phyloP scores from a whole-genome alignment of 1,284 basidiomycete genomes.

The Pyrrhoderma lamaoense region DNA sequence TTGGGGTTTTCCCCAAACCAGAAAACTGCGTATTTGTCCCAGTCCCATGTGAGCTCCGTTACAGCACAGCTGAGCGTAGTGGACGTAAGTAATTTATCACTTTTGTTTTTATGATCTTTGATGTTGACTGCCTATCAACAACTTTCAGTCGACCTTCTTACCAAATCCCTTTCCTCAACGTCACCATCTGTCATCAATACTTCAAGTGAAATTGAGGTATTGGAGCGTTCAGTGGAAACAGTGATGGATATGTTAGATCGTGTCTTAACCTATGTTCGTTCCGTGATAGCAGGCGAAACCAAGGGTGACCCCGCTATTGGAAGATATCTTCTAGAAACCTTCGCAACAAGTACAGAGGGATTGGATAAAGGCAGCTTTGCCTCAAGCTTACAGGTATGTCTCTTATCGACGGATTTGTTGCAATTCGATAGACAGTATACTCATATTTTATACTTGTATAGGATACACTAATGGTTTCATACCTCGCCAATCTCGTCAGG shows the following conservation, averaged over 20 bases:
- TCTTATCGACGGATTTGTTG: conserved; percentile 3
- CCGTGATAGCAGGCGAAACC: conserved; percentile 72
- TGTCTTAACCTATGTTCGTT: conserved; percentile 81
- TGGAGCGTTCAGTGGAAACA: conserved; percentile 65
- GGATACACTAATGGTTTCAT: conserved; percentile 92
- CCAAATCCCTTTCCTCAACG: conserved; percentile 37
- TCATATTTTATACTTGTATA: conserved; percentile 30
- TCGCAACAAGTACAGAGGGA: conserved; percentile 60
- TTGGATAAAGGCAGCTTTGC: conserved; percentile 72
- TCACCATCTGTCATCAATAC: conserved; percentile 42
- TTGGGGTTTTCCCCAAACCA: conserved; percentile 80
- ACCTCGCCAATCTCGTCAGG: conserved; percentile 90
- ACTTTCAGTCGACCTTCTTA: conserved; percentile 67
- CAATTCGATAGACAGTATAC: conserved; percentile 2
- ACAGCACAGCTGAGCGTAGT: conserved; percentile 76
- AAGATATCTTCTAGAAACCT: conserved; percentile 87
- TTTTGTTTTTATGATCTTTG: conserved; percentile 1
- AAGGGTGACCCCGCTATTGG: conserved; percentile 86
- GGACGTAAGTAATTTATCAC: conserved; percentile 54
- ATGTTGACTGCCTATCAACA: conserved; percentile 8
- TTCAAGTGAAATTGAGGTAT: conserved; percentile 54
- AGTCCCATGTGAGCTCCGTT: conserved; percentile 75
- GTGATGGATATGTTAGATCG: conserved; percentile 80
- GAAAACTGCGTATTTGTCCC: conserved; percentile 92
- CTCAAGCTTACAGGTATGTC: conserved; percentile 59